Evolutionary conservation across 169 alveolate species (phyloP).

Genomic region (Plasmodium coatneyi): DNA sequence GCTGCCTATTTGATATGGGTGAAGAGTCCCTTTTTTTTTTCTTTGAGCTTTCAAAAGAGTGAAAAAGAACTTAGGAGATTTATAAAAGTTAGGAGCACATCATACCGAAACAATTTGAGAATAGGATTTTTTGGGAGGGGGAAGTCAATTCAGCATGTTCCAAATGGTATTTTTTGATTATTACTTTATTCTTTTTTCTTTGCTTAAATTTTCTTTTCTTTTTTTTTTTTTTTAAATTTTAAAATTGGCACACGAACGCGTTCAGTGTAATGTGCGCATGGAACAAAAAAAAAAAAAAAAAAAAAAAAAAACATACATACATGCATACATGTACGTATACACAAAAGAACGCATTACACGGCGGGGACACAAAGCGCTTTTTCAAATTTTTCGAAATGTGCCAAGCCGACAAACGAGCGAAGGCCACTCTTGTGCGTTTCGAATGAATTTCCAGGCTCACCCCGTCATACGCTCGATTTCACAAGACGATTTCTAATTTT

Average conservation of each 20-base stretch:
- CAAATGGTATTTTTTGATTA: not conserved
- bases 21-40: not conserved
- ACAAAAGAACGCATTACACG: not conserved
- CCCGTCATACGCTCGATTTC: not conserved
- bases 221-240: too few species aligned
- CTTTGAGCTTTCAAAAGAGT: too few species aligned
- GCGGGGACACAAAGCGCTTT: not conserved
- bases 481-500: not conserved
- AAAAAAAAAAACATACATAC: not conserved
- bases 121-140: not conserved
- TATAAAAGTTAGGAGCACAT: not conserved
- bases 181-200: too few species aligned
- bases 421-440: not conserved
- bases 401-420: not conserved
- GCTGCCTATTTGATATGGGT: not conserved
- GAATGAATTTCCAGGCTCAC: not conserved
- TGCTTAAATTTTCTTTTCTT: too few species aligned
- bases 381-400: not conserved
- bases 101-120: not conserved
- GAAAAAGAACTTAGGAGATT: not conserved
- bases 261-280: not conserved
- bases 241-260: too few species aligned
- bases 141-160: not conserved
- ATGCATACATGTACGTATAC: not conserved
- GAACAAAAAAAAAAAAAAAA: not conserved